phyloP scores from a whole-genome alignment of 2,329 filamentous ascomycete genomes.

The Fusarium succisae region DNA sequence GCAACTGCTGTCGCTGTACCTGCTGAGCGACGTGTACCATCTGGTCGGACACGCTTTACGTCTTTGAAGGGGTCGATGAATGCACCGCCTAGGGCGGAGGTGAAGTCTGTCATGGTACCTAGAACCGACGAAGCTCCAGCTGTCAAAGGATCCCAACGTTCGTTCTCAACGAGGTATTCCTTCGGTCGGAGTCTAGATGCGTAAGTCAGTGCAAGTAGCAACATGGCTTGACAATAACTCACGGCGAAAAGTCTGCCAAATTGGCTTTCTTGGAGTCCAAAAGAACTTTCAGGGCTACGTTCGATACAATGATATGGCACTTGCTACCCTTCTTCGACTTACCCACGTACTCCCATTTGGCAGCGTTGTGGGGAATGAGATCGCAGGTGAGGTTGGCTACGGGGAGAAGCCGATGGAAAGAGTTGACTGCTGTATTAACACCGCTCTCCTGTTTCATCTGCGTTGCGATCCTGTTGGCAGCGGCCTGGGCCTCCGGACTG shows the following conservation, averaged over 20 bases:
- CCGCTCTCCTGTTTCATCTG: slow-evolving; percentile 12
- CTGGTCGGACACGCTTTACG: neutral
- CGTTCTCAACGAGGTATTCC: neutral
- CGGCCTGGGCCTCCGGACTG: slow-evolving; percentile 2
- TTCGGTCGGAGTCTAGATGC: neutral
- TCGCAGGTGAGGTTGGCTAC: neutral
- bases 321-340: neutral
- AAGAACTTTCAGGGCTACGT: neutral
- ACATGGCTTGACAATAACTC: accelerated
- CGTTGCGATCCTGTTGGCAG: neutral
- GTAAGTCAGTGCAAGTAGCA: neutral
- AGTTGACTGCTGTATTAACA: neutral
- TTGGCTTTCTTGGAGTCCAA: neutral
- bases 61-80: slow-evolving; percentile 1
- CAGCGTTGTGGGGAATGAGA: neutral
- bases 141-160: neutral
- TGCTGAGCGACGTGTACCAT: neutral
- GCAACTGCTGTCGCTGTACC: neutral
- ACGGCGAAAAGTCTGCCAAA: neutral
- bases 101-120: neutral
- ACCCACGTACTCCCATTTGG: neutral
- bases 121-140: neutral
- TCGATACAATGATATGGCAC: neutral
- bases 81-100: neutral
- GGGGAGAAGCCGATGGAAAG: slow-evolving; percentile 8